Evolutionary conservation across 495 filamentous ascomycete species (phyloP), one percentile per base, ranked within the genome.

Genomic region (Lentithecium fluviatile): DNA sequence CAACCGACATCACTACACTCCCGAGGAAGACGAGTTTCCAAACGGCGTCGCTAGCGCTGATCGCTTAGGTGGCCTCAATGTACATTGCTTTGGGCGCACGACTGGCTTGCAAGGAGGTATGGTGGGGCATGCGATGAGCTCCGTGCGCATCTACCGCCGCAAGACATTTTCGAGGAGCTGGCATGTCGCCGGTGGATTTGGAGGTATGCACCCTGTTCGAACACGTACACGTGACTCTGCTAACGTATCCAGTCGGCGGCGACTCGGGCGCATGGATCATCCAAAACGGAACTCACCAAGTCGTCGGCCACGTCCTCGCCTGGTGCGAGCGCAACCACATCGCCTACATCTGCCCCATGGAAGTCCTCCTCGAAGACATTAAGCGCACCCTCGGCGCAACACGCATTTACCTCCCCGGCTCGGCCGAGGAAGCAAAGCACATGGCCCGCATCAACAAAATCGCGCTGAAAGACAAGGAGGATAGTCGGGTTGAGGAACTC

Each of bases 211-310:
- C 10, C 37, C 52, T 37, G 36, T 46, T 43, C 53, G 21, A 24
- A 10, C 11, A 11, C 23, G 19, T 36, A 37, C 19, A 37, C n/a
- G n/a, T 52, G 17, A 34, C 2, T 15, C 25, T 29, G 43, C 54
- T 57, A 36, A 57, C 26, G 29, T 17, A 25, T 80, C 26, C 60
- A 83, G 86, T 91, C 40, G 90, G 90, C 21, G 93, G 93, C 19
- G 92, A 97, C 70, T 92, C 88, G 11, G 93, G 93, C 15, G 91
- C 93, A 17, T 97, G 93, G 93, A 82, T 97, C 15, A 85, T 96
- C 56, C 89, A 95, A 62, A 88, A 90, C 56, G 79, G 82, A 6
- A 78, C 83, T 17, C 90, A 90, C n/a, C 82, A 83, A 26, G 85
- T 96, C 4, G 91, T 88, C 70, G 93, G 92, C 15, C 91, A 96